Base-by-base conservation (phyloP, 345 rosid genomes). In the Ricinus communis region DNA sequence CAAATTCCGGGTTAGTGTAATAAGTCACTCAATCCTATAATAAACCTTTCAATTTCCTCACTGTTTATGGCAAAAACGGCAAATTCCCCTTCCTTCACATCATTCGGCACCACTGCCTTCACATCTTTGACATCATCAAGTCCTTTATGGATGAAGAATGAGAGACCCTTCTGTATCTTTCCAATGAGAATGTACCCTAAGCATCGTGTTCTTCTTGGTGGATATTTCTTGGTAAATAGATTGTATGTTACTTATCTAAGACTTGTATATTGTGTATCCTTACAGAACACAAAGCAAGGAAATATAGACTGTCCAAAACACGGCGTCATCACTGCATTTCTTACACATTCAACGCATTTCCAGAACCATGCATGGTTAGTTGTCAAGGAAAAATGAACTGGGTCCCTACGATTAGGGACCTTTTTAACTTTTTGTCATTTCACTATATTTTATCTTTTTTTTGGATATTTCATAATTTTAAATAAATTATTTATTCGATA, bases 81-180 rank as follows among this genome's bases (percentile, higher is more conserved):
- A 51, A 78, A 73, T 57, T 78, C 64, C 12, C 77, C 74, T 43
- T 73, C 71, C 33, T 49, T 61, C 10, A 71, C 61, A 62, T 71
- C 68, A 2, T 5, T 54, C 4, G 68, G 74, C 28, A 71, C 43
- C 66, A 10, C 25, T 27, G 13, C 0, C 19, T 50, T 19, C 24
- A 18, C 10, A 50, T n/a, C 24, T 50, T 50, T 18, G 22, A 18
- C 0, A n/a, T 18, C 8, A 0, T 50, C 24, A 25, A 3, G 14
- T 22, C 30, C 15, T 8, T 54, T 24, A 2, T 11, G 15, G 28
- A 9, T 9, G 31, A 54, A 10, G 15, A 9, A 24, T 11, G 58
- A 54, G 58, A 54, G 31, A 54, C 58, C 31, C 31, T 54, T 54
- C 1, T 11, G 30, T 54, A 54, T 3, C 16, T 54, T 54, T 54